Base-by-base conservation (phyloP, 768 basidiomycete species). In the Lanmaoa rubissima region DNA sequence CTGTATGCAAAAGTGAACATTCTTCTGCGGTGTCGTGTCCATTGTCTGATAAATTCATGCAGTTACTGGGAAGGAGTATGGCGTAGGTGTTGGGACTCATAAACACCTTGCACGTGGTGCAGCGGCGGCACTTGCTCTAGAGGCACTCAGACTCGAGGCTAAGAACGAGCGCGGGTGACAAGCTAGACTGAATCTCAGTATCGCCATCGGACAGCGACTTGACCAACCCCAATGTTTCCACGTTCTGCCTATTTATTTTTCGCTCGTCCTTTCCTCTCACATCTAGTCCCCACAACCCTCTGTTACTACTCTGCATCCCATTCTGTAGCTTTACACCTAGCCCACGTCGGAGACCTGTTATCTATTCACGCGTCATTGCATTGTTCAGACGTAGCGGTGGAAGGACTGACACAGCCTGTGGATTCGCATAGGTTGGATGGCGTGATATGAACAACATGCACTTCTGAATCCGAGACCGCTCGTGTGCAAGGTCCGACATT, bases 31-130 rank as follows among this genome's bases (percentile, higher is more conserved):
- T 52, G 61, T 47, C 59, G 13, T 53, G 19, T 31, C 19, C 12
- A 51, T 52, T 47, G 13, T 49, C 57, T 72, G 6, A 69, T 59
- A 41, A 3, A 47, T 51, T 32, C 12, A 9, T 52, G 28, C 60
- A 87, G 86, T 87, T 59, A 72, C 79, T 41, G 82, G 83, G 1
- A 65, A 75, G 53, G 72, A 73, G 52, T 74, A 76, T 55, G 84
- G 81, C 10, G 72, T 64, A 28, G 85, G 83, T 32, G 69, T 71
- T n/a, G 85, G 78, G 17, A 57, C 73, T 5, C 78, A 77, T 43
- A 86, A 85, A 64, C 76, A 81, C 61, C 64, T 77, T 13, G 78
- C 84, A 5, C 81, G 82, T 43, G 77, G 79, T 45, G 68, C 69
- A 40, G 82, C 71, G 14, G 72, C 71, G 4, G 34, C 16, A 10